Conservation (phyloP, 495 filamentous ascomycete genomes). For the Cercophora samala region DNA sequence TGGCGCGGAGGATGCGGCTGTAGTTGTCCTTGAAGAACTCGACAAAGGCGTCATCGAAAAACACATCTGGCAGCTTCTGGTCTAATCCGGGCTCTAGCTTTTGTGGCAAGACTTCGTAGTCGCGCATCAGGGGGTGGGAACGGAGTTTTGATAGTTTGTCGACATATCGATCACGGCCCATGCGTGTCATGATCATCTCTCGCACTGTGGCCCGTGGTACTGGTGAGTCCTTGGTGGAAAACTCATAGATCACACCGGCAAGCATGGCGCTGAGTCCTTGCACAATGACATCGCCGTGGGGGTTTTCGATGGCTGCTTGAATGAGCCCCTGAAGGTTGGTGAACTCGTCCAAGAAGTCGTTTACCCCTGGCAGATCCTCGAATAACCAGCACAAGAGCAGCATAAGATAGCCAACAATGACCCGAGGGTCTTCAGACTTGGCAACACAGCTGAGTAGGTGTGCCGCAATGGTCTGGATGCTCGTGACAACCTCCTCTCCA, state of each 20-base stretch:
- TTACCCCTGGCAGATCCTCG: slow-evolving; percentile 85
- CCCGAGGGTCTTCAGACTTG: slow-evolving; percentile 77
- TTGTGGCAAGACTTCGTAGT: slow-evolving; percentile 85
- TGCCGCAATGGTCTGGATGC: slow-evolving; percentile 79
- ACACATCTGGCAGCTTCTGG: slow-evolving; percentile 71
- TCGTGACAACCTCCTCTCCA: slow-evolving; percentile 94
- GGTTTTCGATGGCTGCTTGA: slow-evolving; percentile 55
- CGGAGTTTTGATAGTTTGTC: slow-evolving; percentile 78
- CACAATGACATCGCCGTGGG: slow-evolving; percentile 62
- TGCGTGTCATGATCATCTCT: slow-evolving; percentile 69
- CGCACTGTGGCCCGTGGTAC: slow-evolving; percentile 80
- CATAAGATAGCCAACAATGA: slow-evolving; percentile 86
- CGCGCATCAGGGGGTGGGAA: slow-evolving; percentile 75
- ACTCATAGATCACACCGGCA: slow-evolving; percentile 90
- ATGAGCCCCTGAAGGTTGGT: slow-evolving; percentile 84
- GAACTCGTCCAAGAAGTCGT: slow-evolving; percentile 94
- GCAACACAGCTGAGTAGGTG: slow-evolving; percentile 67
- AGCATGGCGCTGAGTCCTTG: slow-evolving; percentile 81
- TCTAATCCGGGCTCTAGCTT: slow-evolving; percentile 54
- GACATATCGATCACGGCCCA: slow-evolving; percentile 86
- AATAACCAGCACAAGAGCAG: slow-evolving; percentile 90
- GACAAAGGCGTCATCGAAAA: slow-evolving; percentile 81
- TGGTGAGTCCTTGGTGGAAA: slow-evolving; percentile 94
- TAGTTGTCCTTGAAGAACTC: slow-evolving; percentile 97
- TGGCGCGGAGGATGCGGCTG: slow-evolving; percentile 75